Base-by-base conservation (phyloP, 495 filamentous ascomycete genomes). In the Oidiodendron maius region DNA sequence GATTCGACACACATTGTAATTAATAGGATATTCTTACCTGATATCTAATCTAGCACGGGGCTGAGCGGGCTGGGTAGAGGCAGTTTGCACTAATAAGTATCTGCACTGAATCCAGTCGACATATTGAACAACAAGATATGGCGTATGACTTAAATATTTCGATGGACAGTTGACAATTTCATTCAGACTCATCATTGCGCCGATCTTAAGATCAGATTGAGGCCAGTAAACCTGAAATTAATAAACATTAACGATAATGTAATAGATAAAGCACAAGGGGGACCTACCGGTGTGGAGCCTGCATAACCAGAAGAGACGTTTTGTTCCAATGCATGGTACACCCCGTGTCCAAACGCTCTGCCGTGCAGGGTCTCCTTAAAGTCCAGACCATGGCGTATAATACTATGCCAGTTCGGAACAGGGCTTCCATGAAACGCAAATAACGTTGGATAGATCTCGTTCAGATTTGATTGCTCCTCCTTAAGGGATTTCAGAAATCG, bases 31-130 rank as follows among this genome's bases (percentile, higher is more conserved):
- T n/a, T n/a, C n/a, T n/a, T n/a, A n/a, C n/a, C n/a, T n/a, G n/a
- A n/a, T n/a, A n/a, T n/a, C n/a, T n/a, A n/a, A n/a, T n/a, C n/a
- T n/a, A n/a, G n/a, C n/a, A n/a, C n/a, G n/a, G n/a, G n/a, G n/a
- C n/a, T n/a, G n/a, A n/a, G n/a, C n/a, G n/a, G n/a, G n/a, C n/a
- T n/a, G n/a, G n/a, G n/a, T n/a, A n/a, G n/a, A n/a, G n/a, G n/a
- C 17, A 30, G 56, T 52, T 55, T 72, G 55, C 44, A 94, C 80
- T 54, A 96, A 90, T 2, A 97, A 71, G 64, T 95, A 97, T 48
- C 91, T 75, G 18, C 87, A 86, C 58, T 95, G 91, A 50, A 94
- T 91, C 91, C 91, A 97, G 53, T 94, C 84, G 12, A 84, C 66
- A 26, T 88, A 72, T 3, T 73, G 61, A 2, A 97, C 83, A 13